Evolutionary conservation across 805 yeast species (phyloP).

Genomic region (Yarrowia yakushimensis): DNA sequence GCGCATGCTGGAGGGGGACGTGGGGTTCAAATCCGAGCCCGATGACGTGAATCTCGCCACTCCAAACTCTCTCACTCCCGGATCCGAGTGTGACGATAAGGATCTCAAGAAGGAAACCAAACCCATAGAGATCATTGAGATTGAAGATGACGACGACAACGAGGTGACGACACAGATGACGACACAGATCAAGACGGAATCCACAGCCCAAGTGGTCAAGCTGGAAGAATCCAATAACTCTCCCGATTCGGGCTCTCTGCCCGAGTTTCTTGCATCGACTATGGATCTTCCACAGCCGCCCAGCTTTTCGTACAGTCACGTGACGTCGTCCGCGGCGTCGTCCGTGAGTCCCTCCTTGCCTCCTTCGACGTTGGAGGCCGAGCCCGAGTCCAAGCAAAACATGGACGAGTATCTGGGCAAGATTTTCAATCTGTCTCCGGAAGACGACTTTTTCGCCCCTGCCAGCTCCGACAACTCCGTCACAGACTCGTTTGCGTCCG

Average conservation of each 20-base stretch:
- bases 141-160: neutral
- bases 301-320: neutral
- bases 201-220: neutral
- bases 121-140: conserved; percentile 1
- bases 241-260: neutral
- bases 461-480: neutral
- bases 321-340: neutral
- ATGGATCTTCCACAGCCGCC: neutral
- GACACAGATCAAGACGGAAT: neutral
- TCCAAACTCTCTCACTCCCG: conserved; percentile 13
- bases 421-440: conserved; percentile 11
- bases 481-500: conserved; percentile 14
- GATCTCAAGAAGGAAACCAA: neutral
- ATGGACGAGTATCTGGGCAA: conserved; percentile 14
- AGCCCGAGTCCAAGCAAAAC: conserved; percentile 3
- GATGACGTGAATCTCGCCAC: conserved; percentile 15
- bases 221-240: neutral
- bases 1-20: conserved; percentile 4
- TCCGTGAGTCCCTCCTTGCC: neutral
- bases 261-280: conserved; percentile 16
- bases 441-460: conserved; percentile 6
- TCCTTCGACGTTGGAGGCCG: neutral
- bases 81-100: conserved; percentile 15
- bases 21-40: conserved; percentile 1
- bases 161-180: neutral